Percentiles rank a stretch among this genome's conserved stretches.
Evolutionary conservation across 2,329 filamentous ascomycete genomes (phyloP).

Genomic region (Colletotrichum shisoi): DNA sequence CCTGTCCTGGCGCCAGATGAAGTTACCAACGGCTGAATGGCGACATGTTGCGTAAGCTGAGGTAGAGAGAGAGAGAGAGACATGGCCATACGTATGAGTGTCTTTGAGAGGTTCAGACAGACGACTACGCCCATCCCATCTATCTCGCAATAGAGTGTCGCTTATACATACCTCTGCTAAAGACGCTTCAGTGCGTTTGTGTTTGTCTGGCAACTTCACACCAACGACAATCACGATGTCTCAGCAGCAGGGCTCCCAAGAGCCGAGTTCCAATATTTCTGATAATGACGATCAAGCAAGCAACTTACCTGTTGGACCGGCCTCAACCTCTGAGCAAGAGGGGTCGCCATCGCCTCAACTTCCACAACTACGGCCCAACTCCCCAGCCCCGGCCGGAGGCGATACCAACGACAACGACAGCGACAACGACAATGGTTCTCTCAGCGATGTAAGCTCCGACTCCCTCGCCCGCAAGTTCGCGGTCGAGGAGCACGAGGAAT

Average conservation of each 20-base stretch:
- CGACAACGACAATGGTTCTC: not conserved
- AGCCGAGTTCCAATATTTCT: not conserved
- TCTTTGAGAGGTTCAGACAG: not conserved
- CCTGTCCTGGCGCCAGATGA: not conserved
- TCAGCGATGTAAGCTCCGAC: not conserved
- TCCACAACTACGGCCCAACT: not conserved
- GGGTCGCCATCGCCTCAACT: not conserved
- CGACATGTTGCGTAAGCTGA: not conserved
- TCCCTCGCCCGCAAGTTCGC: not conserved
- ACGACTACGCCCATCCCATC: not conserved
- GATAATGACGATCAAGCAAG: not conserved
- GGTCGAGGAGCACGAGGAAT: conserved; percentile 4
- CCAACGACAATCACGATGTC: not conserved
- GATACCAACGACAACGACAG: not conserved
- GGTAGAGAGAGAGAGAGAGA: no score
- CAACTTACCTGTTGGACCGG: not conserved
- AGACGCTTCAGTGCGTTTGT: not conserved
- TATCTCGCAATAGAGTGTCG: not conserved
- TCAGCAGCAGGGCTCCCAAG: not conserved
- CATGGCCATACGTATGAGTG: no score
- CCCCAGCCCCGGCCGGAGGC: not conserved
- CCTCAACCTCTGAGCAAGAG: no score
- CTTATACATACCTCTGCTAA: not conserved
- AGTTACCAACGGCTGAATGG: not conserved
- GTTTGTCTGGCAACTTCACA: not conserved